phyloP scores from a whole-genome alignment of 2,329 filamentous ascomycete species.

The Beauveria sp. region DNA sequence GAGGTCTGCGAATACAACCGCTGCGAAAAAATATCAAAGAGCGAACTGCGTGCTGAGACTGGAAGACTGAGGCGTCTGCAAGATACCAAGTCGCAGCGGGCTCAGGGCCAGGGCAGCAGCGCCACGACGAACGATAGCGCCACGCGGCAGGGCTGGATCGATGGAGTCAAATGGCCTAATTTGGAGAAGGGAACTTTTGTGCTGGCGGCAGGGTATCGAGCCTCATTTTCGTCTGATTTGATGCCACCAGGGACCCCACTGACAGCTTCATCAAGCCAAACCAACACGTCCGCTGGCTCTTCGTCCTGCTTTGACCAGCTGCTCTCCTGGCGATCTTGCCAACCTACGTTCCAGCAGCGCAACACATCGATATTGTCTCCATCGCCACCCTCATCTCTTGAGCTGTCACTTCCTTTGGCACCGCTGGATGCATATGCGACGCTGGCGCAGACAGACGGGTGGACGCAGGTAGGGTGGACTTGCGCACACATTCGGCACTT shows the following conservation, averaged over 20 bases:
- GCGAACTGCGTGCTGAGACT: conserved; percentile 11
- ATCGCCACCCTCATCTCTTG: not conserved
- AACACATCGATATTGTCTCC: not conserved
- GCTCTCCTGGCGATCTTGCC: conserved; percentile 4
- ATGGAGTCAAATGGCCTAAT: not conserved
- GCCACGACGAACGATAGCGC: not conserved
- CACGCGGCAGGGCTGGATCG: not conserved
- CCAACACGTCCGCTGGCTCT: not conserved
- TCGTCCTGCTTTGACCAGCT: conserved; percentile 1
- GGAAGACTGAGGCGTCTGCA: conserved; percentile 13
- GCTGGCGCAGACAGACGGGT: not conserved
- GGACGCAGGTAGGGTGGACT: conserved; percentile 10
- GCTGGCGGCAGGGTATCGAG: not conserved
- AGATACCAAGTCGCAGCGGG: not conserved
- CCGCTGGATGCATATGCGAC: not conserved
- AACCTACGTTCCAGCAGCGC: not conserved
- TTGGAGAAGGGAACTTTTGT: not conserved
- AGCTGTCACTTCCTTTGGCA: not conserved
- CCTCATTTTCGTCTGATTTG: not conserved
- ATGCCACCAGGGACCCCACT: no score
- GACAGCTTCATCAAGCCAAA: not conserved
- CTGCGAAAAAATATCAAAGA: no score
- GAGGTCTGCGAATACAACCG: conserved; percentile 2
- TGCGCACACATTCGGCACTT: conserved; percentile 7
- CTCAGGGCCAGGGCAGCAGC: not conserved